A percentile compares a stretch with the other conserved stretches of the same genome.
Conservation (phyloP, 192 early-diverging fungal genomes). For the Blastocladiella britannica region DNA sequence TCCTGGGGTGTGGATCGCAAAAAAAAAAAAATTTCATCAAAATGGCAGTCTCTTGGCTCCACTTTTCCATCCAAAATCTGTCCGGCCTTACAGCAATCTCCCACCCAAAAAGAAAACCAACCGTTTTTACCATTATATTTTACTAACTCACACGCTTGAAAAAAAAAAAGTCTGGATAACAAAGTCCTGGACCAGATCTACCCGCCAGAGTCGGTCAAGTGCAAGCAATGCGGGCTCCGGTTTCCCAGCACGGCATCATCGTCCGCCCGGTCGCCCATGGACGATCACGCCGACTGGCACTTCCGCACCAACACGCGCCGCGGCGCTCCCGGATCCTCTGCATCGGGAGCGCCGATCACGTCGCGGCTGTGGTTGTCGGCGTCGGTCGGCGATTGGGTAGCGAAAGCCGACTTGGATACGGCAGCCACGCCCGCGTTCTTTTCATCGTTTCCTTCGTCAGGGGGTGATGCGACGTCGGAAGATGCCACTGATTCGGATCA, state of each 20-base stretch:
- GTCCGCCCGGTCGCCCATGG: not conserved
- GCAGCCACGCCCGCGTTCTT: not conserved
- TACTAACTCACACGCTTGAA: too few species aligned
- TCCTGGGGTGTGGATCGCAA: too few species aligned
- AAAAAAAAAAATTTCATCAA: too few species aligned
- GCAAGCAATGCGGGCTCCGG: not conserved
- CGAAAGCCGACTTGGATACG: not conserved
- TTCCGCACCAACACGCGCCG: not conserved
- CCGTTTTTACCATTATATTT: too few species aligned
- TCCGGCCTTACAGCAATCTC: too few species aligned
- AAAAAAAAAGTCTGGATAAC: too few species aligned
- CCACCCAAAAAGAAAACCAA: too few species aligned
- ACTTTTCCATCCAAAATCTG: too few species aligned
- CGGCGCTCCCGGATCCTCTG: not conserved
- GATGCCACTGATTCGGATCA: too few species aligned
- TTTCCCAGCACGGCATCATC: not conserved
- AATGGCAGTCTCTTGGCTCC: too few species aligned
- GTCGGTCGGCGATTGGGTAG: not conserved
- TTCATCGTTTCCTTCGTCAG: not conserved
- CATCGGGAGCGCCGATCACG: not conserved
- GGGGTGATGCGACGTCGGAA: not conserved
- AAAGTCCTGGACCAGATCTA: too few species aligned
- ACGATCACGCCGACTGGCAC: not conserved
- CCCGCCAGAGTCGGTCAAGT: not conserved
- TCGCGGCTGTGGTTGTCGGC: not conserved